Conservation (phyloP, 2,329 filamentous ascomycete species). For the Huntiella omanensis region DNA sequence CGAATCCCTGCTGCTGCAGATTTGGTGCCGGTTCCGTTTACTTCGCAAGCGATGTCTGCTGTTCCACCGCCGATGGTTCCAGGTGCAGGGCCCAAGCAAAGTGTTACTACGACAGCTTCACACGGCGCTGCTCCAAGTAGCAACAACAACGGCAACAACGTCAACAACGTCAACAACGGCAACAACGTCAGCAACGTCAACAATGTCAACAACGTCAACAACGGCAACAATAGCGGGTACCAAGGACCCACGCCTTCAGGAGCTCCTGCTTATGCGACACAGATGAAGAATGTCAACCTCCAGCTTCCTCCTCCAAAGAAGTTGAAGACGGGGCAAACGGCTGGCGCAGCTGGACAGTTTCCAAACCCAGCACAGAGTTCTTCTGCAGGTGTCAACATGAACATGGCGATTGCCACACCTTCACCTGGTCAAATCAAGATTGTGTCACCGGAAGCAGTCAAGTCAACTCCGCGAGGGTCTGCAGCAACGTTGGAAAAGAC, state of each 20-base stretch:
- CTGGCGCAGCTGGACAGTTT: background rate
- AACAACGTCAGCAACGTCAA: no score
- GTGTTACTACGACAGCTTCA: background rate
- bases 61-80: background rate
- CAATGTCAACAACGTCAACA: no score
- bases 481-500: conserved; percentile 4
- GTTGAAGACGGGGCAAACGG: conserved; percentile 22
- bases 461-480: conserved; percentile 10
- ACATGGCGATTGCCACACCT: background rate
- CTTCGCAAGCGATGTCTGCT: no score
- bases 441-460: conserved; percentile 8
- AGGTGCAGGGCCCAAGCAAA: background rate
- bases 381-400: background rate
- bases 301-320: conserved; percentile 39
- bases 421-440: conserved; percentile 3
- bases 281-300: conserved; percentile 33
- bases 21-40: background rate
- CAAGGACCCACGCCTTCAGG: conserved; percentile 31
- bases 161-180: no score
- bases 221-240: conserved; percentile 4
- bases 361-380: background rate
- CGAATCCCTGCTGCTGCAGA: background rate
- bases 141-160: conserved; percentile 1
- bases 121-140: background rate
- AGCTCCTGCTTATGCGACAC: conserved; percentile 29